phyloP scores from a whole-genome alignment of 2,329 filamentous ascomycete genomes.

The Rugonectria rugulosa region DNA sequence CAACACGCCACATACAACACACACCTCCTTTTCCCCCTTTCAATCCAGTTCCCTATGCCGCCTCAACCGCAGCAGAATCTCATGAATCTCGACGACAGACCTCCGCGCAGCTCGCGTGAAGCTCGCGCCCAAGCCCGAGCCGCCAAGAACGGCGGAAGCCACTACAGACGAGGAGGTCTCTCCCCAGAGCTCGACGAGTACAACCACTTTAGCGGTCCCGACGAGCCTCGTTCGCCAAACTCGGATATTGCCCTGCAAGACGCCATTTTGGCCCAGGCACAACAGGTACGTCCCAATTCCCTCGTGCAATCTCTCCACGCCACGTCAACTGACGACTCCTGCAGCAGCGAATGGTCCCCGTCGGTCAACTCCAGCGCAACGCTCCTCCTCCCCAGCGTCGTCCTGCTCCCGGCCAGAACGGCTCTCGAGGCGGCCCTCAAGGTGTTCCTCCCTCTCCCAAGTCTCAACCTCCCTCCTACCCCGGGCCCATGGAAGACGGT shows the following conservation, averaged over 20 bases:
- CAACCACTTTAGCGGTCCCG: constrained; percentile 30
- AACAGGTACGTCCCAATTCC: constrained; percentile 30
- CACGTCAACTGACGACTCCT: too few relatives aligned
- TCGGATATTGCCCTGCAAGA: constrained; percentile 41
- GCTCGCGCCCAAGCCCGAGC: constrained; percentile 35
- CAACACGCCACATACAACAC: not conserved
- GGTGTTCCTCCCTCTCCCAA: constrained; percentile 9
- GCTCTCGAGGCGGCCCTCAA: constrained; percentile 21
- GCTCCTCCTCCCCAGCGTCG: constrained; percentile 29
- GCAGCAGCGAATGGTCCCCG: constrained; percentile 38
- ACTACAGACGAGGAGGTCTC: constrained; percentile 35
- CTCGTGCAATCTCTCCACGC: not conserved
- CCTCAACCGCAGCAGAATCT: constrained; percentile 16
- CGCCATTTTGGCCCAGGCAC: constrained; percentile 40
- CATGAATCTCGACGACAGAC: constrained; percentile 23
- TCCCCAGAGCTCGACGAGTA: constrained; percentile 38
- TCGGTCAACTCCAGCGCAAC: constrained; percentile 33
- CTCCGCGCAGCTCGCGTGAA: constrained; percentile 36
- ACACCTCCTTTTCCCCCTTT: not conserved
- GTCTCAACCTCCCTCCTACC: constrained; percentile 32
- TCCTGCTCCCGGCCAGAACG: constrained; percentile 17
- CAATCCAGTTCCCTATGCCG: constrained; percentile 9
- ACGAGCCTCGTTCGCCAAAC: constrained; percentile 36
- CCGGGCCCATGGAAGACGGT: constrained; percentile 30
- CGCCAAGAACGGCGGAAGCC: constrained; percentile 33